phyloP scores from a whole-genome alignment of 208 protist species.

The Blastocrithidia nonstop region DNA sequence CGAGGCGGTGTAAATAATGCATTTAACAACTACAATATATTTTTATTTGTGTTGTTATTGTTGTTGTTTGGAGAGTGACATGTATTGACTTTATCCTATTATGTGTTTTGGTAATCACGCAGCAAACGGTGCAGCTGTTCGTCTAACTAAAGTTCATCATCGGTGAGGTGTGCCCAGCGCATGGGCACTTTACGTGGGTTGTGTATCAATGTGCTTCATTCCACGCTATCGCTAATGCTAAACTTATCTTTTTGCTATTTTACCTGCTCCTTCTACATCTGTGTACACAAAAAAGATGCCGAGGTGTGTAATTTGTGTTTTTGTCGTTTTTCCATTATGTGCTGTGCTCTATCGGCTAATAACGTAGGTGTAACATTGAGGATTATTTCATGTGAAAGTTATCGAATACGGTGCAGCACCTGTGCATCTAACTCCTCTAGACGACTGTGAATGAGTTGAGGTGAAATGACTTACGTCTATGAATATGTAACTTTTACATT shows the following conservation, averaged over 20 bases:
- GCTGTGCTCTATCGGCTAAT: too few species aligned
- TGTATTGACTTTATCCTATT: too few species aligned
- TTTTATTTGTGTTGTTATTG: conserved; percentile 7
- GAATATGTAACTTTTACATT: too few species aligned
- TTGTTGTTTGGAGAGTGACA: too few species aligned
- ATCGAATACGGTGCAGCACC: background rate
- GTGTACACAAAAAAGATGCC: background rate
- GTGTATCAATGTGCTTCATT: conserved; percentile 2
- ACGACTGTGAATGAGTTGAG: too few species aligned
- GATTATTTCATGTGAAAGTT: too few species aligned
- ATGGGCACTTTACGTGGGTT: conserved; percentile 48
- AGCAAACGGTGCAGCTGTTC: conserved; percentile 15
- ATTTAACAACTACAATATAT: conserved; percentile 1
- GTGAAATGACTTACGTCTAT: too few species aligned
- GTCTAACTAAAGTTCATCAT: conserved; percentile 30
- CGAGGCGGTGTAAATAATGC: conserved; percentile 15
- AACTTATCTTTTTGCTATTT: background rate
- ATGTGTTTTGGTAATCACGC: background rate
- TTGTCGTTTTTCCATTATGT: too few species aligned
- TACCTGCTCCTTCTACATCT: background rate
- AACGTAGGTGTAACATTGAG: too few species aligned
- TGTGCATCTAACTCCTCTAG: conserved; percentile 5
- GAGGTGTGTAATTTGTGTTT: too few species aligned
- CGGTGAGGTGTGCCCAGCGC: conserved; percentile 39
- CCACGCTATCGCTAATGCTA: background rate